phyloP scores from a whole-genome alignment of 148 eudicot species.

The Camellia sinensis region DNA sequence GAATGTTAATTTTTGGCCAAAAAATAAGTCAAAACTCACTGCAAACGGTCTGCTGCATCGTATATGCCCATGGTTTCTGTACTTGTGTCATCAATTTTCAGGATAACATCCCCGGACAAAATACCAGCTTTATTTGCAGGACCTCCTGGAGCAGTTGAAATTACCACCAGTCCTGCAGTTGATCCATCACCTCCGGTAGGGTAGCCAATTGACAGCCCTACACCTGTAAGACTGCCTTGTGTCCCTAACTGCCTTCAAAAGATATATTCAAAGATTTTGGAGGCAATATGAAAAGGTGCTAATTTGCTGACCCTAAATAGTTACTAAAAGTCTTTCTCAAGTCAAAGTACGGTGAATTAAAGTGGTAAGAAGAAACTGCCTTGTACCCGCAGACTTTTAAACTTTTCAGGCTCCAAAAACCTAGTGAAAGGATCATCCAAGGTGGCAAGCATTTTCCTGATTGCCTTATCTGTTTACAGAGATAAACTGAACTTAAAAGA shows the following conservation, averaged over 20 bases:
- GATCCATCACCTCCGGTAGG: slow-evolving; percentile 54
- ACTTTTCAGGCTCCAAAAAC: slow-evolving; percentile 89
- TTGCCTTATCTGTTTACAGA: slow-evolving; percentile 45
- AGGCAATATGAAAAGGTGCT: not conserved
- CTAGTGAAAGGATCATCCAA: slow-evolving; percentile 97
- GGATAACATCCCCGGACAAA: slow-evolving; percentile 72
- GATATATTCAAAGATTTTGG: slow-evolving; percentile 32
- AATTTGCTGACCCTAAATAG: not conserved
- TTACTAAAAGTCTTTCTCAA: not conserved
- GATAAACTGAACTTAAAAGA: not conserved
- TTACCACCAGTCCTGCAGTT: slow-evolving; percentile 67
- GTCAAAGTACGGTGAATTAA: slow-evolving; percentile 1
- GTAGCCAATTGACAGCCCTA: slow-evolving; percentile 91
- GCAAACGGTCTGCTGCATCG: slow-evolving; percentile 93
- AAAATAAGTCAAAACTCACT: slow-evolving; percentile 42
- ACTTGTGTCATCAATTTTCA: slow-evolving; percentile 68
- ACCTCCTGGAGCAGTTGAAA: slow-evolving; percentile 88
- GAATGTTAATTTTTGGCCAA: not conserved
- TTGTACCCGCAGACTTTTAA: slow-evolving; percentile 78
- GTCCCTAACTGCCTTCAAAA: slow-evolving; percentile 99
- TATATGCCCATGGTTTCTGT: slow-evolving; percentile 83
- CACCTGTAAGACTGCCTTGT: slow-evolving; percentile 86
- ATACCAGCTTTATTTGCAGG: slow-evolving; percentile 89
- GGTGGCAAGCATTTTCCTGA: slow-evolving; percentile 58
- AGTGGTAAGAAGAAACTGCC: slow-evolving; percentile 17